These are phyloP conservation scores for Candida bentonensis DNA, from an alignment of 805 yeast species.

Conservation along the genomic window DNA sequence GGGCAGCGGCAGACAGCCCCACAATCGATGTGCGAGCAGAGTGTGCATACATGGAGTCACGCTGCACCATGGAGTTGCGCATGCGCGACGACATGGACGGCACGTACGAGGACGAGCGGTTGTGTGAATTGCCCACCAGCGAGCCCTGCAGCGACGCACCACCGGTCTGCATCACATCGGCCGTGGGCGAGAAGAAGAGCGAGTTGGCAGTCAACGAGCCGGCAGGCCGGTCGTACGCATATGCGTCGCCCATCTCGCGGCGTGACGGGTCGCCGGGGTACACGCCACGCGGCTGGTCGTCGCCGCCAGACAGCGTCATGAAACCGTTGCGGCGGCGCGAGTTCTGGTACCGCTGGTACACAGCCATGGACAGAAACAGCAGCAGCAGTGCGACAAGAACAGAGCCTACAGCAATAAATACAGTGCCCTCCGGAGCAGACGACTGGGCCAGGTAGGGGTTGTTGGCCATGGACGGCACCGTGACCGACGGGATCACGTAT, in stretches of 20 bases:
- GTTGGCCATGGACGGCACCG: slow-evolving; percentile 41
- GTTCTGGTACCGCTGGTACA: not conserved
- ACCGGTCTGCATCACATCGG: slow-evolving; percentile 45
- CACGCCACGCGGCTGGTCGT: slow-evolving; percentile 5
- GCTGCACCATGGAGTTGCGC: slow-evolving; percentile 1
- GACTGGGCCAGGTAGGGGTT: slow-evolving; percentile 53
- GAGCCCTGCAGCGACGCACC: slow-evolving; percentile 6
- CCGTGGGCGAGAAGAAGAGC: slow-evolving; percentile 69
- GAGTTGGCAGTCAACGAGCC: not conserved
- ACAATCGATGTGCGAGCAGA: slow-evolving; percentile 8
- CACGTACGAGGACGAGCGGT: slow-evolving; percentile 12
- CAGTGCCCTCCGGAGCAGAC: slow-evolving; percentile 55
- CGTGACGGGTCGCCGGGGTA: slow-evolving; percentile 4
- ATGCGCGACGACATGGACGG: slow-evolving; percentile 5
- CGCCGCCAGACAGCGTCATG: slow-evolving; percentile 3
- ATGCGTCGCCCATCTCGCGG: slow-evolving; percentile 3
- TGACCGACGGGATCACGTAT: slow-evolving; percentile 60
- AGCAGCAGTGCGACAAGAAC: slow-evolving; percentile 45
- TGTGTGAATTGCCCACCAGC: slow-evolving; percentile 9
- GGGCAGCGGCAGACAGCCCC: slow-evolving; percentile 4
- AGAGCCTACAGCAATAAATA: slow-evolving; percentile 69
- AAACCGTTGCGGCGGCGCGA: slow-evolving; percentile 21
- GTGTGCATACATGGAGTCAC: slow-evolving; percentile 3
- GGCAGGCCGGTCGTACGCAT: slow-evolving; percentile 9
- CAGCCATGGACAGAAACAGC: slow-evolving; percentile 23